Conservation (phyloP, 2,329 filamentous ascomycete genomes). For the Septoria petroselini region DNA sequence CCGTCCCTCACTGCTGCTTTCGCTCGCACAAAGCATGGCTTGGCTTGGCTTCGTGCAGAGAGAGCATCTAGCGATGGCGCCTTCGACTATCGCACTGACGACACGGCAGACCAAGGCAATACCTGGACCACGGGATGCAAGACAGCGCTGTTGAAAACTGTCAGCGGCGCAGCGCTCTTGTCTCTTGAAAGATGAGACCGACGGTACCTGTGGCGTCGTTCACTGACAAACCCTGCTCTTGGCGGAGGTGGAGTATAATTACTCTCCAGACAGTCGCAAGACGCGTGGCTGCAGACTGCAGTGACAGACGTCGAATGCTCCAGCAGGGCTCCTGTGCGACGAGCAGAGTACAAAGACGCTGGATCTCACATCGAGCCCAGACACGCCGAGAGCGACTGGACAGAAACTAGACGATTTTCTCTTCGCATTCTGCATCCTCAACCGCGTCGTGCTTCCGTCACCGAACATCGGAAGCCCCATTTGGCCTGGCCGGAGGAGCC, state of each 20-base stretch:
- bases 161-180: too few species aligned
- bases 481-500: neutral
- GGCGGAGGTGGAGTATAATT: neutral
- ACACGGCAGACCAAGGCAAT: conserved; percentile 1
- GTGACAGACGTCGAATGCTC: neutral
- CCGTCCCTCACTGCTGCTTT: too few species aligned
- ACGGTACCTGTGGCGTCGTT: conserved; percentile 6
- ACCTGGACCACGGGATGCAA: too few species aligned
- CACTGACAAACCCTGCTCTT: neutral
- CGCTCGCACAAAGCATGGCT: conserved; percentile 7
- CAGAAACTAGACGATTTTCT: too few species aligned
- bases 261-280: neutral
- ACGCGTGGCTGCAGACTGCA: neutral
- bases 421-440: neutral
- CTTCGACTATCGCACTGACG: neutral
- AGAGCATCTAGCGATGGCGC: neutral
- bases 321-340: neutral
- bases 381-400: too few species aligned
- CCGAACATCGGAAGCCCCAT: neutral
- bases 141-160: too few species aligned
- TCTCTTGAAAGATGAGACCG: neutral
- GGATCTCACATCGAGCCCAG: neutral
- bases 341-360: neutral
- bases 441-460: neutral
- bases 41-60: neutral